Conservation (phyloP, 108 stramenopile genomes). For the Discostella stelligeroides region DNA sequence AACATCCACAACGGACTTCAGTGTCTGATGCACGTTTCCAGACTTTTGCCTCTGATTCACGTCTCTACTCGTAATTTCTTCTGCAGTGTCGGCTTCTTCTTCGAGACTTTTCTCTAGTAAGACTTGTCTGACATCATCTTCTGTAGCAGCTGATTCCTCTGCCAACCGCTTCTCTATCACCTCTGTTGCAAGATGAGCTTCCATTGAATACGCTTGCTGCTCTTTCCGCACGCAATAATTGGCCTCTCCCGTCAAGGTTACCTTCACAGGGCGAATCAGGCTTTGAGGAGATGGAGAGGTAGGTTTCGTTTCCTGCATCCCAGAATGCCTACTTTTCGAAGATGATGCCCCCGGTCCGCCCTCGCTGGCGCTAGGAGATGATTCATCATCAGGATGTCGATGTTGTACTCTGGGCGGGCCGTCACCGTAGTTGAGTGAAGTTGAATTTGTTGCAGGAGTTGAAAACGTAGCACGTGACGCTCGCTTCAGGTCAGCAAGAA, state of each 20-base stretch:
- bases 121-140: background rate
- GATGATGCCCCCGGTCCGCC: background rate
- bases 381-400: slow-evolving; percentile 4
- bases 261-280: no score
- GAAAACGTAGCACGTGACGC: slow-evolving; percentile 5
- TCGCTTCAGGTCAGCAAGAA: slow-evolving; percentile 37
- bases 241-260: background rate
- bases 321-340: background rate
- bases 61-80: background rate
- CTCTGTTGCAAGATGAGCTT: background rate
- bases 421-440: slow-evolving; percentile 1
- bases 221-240: background rate
- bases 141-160: background rate
- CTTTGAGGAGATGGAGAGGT: background rate
- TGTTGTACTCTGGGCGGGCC: background rate
- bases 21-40: no score
- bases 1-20: background rate
- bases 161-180: background rate
- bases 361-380: background rate
- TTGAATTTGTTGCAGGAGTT: background rate
- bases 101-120: background rate
- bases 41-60: background rate
- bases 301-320: background rate
- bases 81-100: background rate
- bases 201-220: background rate